Conservation (phyloP, 768 basidiomycete species). For the Leccinellum rugosiceps region DNA sequence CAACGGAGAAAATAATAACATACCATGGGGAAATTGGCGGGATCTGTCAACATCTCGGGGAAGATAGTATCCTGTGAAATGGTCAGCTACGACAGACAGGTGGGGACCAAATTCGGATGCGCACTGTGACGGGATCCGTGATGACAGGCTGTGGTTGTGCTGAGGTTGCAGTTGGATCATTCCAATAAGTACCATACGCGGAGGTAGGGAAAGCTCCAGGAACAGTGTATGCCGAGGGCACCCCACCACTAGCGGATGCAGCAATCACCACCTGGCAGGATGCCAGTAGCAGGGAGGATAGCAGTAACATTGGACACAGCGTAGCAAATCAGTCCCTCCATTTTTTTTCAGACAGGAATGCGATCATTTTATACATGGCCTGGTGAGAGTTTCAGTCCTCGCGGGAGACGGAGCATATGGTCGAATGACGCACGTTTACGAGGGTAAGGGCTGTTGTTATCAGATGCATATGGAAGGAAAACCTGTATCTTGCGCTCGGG, state of each 20-base stretch:
- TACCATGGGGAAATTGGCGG: slow-evolving; percentile 51
- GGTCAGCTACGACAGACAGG: not conserved
- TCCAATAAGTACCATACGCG: slow-evolving; percentile 58
- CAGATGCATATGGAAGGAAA: not conserved
- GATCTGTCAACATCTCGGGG: slow-evolving; percentile 56
- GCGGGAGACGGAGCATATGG: not conserved
- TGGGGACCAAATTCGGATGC: slow-evolving; percentile 9
- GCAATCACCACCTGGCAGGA: not conserved
- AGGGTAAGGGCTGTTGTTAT: not conserved
- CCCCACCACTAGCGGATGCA: not conserved
- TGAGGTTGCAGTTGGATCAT: slow-evolving; percentile 64
- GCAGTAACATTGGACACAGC: not conserved
- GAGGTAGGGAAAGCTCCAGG: slow-evolving; percentile 62
- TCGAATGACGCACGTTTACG: slow-evolving; percentile 4
- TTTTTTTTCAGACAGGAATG: too few species aligned
- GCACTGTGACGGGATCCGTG: slow-evolving; percentile 61
- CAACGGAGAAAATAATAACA: not conserved
- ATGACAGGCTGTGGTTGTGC: slow-evolving; percentile 69
- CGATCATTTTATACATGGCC: not conserved
- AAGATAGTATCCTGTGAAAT: slow-evolving; percentile 48
- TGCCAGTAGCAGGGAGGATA: not conserved
- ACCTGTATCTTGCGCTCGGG: not conserved
- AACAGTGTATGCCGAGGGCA: slow-evolving; percentile 45
- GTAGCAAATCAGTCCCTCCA: not conserved
- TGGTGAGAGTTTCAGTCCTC: slow-evolving; percentile 1